These are phyloP conservation scores for Geotrichum candidum DNA, from an alignment of 1,139 yeast species.

Conservation along the genomic window DNA sequence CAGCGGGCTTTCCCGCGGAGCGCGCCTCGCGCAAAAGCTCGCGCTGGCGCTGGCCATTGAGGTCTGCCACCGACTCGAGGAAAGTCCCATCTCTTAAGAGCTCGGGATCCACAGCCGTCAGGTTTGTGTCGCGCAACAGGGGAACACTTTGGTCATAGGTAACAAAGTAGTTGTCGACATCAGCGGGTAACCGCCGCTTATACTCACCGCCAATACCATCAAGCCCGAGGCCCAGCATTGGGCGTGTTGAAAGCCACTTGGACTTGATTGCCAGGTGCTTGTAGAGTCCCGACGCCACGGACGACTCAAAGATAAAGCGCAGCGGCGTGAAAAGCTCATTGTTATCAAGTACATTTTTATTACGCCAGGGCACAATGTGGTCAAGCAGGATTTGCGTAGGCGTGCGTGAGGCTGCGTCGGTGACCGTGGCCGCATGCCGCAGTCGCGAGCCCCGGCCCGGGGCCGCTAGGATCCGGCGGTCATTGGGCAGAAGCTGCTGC, in stretches of 20 bases:
- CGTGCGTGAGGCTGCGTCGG: slow-evolving; percentile 4
- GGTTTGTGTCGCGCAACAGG: slow-evolving; percentile 11
- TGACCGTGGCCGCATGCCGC: not conserved
- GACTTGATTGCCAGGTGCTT: slow-evolving; percentile 15
- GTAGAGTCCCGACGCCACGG: slow-evolving; percentile 19
- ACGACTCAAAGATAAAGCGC: slow-evolving; percentile 19
- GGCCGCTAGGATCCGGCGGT: not conserved
- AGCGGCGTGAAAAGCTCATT: slow-evolving; percentile 18
- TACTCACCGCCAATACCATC: slow-evolving; percentile 4
- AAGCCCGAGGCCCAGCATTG: slow-evolving; percentile 20
- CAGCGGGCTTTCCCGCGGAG: not conserved
- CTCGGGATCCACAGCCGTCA: slow-evolving; percentile 10
- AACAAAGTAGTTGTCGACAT: slow-evolving; percentile 15
- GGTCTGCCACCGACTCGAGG: slow-evolving; percentile 6
- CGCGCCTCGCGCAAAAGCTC: not conserved
- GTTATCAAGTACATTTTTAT: slow-evolving; percentile 17
- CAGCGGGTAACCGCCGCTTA: slow-evolving; percentile 6
- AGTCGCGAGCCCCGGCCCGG: not conserved
- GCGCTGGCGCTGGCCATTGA: slow-evolving; percentile 8
- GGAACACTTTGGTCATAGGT: slow-evolving; percentile 13
- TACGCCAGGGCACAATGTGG: slow-evolving; percentile 23
- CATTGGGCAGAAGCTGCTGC: slow-evolving; percentile 20
- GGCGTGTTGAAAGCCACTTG: slow-evolving; percentile 15
- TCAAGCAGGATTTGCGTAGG: slow-evolving; percentile 23
- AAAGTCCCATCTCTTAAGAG: slow-evolving; percentile 7